Percentiles rank a stretch among this genome's conserved stretches.
Conservation (phyloP, 2,329 filamentous ascomycete genomes). For the Arthrobotrys entomopaga region DNA sequence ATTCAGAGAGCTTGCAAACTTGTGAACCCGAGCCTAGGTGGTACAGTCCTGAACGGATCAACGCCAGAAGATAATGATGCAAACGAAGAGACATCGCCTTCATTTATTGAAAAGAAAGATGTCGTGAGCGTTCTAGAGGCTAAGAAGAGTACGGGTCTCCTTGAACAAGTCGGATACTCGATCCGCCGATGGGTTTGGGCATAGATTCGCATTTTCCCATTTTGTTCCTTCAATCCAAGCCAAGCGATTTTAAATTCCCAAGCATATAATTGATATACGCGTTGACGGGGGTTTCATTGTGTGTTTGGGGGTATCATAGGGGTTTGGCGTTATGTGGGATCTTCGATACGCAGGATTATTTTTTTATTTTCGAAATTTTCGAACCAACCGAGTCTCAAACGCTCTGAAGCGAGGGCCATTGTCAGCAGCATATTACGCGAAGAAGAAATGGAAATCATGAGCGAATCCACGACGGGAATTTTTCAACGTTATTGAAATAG, state of each 20-base stretch:
- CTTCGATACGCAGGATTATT: slow-evolving; percentile 7
- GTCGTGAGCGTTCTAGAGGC: slow-evolving; percentile 88
- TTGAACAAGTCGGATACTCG: slow-evolving; percentile 88
- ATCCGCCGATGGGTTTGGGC: slow-evolving; percentile 93
- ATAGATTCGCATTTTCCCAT: slow-evolving; percentile 29
- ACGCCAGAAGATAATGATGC: slow-evolving; percentile 51
- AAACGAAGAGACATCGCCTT: slow-evolving; percentile 59
- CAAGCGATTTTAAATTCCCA: slow-evolving; percentile 4
- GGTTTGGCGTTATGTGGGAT: slow-evolving; percentile 28
- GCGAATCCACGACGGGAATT: slow-evolving; percentile 34
- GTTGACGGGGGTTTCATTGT: neutral
- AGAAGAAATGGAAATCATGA: slow-evolving; percentile 15
- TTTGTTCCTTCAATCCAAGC: slow-evolving; percentile 6
- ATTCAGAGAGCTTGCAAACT: slow-evolving; percentile 48
- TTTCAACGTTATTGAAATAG: slow-evolving; percentile 54
- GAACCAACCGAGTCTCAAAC: too few relatives aligned
- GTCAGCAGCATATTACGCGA: slow-evolving; percentile 38
- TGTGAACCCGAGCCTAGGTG: slow-evolving; percentile 32
- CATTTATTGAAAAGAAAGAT: slow-evolving; percentile 70
- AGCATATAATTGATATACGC: neutral
- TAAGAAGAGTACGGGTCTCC: slow-evolving; percentile 82
- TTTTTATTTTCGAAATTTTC: neutral
- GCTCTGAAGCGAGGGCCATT: neutral
- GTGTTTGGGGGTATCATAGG: neutral
- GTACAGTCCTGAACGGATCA: slow-evolving; percentile 2